These are phyloP conservation scores for Aspergillus sp. DNA, from an alignment of 2,329 filamentous ascomycete species.

Conservation along the genomic window DNA sequence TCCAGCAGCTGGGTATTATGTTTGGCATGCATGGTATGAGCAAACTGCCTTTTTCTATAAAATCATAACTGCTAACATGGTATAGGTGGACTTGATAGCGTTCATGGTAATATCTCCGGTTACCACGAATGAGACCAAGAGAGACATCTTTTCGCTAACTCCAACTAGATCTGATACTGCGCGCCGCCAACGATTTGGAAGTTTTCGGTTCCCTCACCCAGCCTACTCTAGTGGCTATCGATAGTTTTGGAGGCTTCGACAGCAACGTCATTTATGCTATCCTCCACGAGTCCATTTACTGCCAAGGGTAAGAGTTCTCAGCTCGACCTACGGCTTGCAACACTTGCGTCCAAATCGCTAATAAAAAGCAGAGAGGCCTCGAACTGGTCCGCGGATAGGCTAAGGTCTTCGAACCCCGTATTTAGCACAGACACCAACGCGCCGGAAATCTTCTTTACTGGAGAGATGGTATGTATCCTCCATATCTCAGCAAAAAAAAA, in stretches of 20 bases:
- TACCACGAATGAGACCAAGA: background rate
- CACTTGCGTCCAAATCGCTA: background rate
- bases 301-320: constrained; percentile 54
- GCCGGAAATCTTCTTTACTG: constrained; percentile 73
- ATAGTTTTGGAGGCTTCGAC: constrained; percentile 69
- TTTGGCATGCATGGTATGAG: constrained; percentile 71
- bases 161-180: constrained; percentile 61
- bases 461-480: constrained; percentile 69
- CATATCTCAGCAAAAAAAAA: background rate
- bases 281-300: constrained; percentile 87
- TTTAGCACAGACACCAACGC: constrained; percentile 49
- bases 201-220: constrained; percentile 74
- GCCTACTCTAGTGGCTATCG: constrained; percentile 67
- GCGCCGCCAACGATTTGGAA: constrained; percentile 70
- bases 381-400: constrained; percentile 69
- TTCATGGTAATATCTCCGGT: constrained; percentile 58
- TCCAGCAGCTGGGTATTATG: constrained; percentile 73
- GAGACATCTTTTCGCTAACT: background rate
- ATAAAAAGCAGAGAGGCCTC: constrained; percentile 53
- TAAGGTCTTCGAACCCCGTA: constrained; percentile 36
- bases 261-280: constrained; percentile 79
- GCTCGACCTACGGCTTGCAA: background rate
- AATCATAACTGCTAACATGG: constrained; percentile 11
- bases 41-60: background rate
- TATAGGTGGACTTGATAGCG: constrained; percentile 64